Percentiles rank a stretch among this genome's conserved stretches.
Conservation (phyloP, 352 stramenopile genomes). For the Phytopythium delawarense region DNA sequence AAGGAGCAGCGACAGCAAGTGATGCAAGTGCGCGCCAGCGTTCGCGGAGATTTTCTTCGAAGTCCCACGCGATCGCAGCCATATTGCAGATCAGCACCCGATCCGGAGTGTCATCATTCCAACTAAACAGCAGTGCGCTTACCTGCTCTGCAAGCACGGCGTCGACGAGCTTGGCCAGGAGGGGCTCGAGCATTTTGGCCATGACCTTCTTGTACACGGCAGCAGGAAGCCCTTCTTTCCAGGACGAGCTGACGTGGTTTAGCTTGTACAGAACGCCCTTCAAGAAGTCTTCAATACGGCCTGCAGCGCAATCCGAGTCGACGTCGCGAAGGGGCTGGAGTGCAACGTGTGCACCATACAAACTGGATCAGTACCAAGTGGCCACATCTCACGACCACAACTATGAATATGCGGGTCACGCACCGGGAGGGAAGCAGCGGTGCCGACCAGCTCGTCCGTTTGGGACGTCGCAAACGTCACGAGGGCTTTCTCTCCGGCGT, state of each 20-base stretch:
- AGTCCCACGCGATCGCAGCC: not conserved
- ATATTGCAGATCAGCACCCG: not conserved
- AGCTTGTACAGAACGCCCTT: conserved; percentile 65
- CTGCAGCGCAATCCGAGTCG: conserved; percentile 29
- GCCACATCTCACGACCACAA: not conserved
- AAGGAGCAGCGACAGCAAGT: conserved; percentile 40
- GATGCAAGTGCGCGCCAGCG: conserved; percentile 35
- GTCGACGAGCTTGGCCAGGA: conserved; percentile 53
- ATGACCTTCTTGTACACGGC: conserved; percentile 56
- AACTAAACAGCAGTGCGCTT: conserved; percentile 4
- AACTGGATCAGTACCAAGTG: not conserved
- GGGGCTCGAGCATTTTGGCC: conserved; percentile 44
- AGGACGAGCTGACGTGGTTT: conserved; percentile 48
- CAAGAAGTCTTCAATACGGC: conserved; percentile 49
- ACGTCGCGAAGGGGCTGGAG: conserved; percentile 34
- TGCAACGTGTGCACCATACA: not conserved
- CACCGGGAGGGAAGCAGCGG: conserved; percentile 43
- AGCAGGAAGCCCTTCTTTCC: conserved; percentile 51
- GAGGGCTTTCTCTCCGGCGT: conserved; percentile 52
- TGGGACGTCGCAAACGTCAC: conserved; percentile 34
- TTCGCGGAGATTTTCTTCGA: conserved; percentile 48
- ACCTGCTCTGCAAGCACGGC: conserved; percentile 47
- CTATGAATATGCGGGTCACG: not conserved
- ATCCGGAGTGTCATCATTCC: not conserved
- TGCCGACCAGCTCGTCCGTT: conserved; percentile 39